A percentile compares a stretch with the other conserved stretches of the same genome.
Evolutionary conservation across 805 yeast species (phyloP).

Genomic region (Yamadazyma sp.): DNA sequence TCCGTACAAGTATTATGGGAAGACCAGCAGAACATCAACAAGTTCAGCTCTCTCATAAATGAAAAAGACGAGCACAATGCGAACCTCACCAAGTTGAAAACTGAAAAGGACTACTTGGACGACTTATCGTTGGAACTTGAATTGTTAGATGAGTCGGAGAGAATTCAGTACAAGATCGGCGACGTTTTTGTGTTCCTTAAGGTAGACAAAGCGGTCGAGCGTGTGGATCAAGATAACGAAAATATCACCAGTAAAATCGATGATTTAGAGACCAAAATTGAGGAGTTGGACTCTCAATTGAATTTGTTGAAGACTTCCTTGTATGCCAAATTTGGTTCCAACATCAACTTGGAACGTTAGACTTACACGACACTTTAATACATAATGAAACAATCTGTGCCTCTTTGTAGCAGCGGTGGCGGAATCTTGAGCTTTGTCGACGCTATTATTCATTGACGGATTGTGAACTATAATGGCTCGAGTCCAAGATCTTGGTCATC

Average conservation of each 20-base stretch:
- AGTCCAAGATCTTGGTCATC: too few relatives aligned
- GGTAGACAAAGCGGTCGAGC: conserved; percentile 64
- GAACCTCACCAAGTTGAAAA: conserved; percentile 48
- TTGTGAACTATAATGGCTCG: too few relatives aligned
- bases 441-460: too few relatives aligned
- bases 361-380: neutral
- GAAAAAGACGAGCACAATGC: conserved; percentile 60
- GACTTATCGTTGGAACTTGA: conserved; percentile 86
- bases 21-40: conserved; percentile 88
- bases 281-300: conserved; percentile 54
- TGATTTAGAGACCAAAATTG: conserved; percentile 46
- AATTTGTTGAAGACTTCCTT: conserved; percentile 64
- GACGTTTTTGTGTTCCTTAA: conserved; percentile 72
- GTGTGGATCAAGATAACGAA: conserved; percentile 63
- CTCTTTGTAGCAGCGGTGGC: too few relatives aligned
- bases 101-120: conserved; percentile 84
- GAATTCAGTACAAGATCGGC: conserved; percentile 76
- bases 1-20: conserved; percentile 68
- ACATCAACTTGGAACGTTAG: conserved; percentile 77
- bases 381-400: too few relatives aligned
- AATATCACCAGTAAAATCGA: conserved; percentile 51
- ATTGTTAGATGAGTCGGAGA: conserved; percentile 72
- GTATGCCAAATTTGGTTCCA: conserved; percentile 85
- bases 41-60: conserved; percentile 78
- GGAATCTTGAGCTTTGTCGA: too few relatives aligned